Conservation (phyloP, 1,139 yeast genomes). For the Sugiyamaella xylanicola region DNA sequence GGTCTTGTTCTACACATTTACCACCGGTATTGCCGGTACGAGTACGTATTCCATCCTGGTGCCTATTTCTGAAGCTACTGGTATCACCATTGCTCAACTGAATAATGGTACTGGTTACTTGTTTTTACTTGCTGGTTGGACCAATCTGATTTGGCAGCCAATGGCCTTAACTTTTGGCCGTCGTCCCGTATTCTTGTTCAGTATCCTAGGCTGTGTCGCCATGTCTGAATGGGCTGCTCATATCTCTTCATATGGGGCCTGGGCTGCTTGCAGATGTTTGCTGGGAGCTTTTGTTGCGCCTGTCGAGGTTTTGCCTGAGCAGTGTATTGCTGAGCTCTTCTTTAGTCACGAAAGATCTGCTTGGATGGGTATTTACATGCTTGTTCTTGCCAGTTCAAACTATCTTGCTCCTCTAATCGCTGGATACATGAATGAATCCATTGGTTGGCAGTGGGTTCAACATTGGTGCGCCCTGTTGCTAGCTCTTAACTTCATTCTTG, state of each 20-base stretch:
- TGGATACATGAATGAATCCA: conserved; percentile 61
- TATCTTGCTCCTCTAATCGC: conserved; percentile 78
- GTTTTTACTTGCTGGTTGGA: conserved; percentile 52
- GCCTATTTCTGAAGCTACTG: conserved; percentile 47
- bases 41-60: conserved; percentile 51
- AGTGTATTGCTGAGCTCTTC: conserved; percentile 46
- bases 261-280: conserved; percentile 49
- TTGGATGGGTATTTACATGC: conserved; percentile 71
- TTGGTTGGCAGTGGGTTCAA: conserved; percentile 77
- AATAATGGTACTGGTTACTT: conserved; percentile 57
- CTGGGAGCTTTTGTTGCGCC: conserved; percentile 57
- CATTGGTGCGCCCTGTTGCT: conserved; percentile 74
- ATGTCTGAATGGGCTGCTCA: conserved; percentile 42
- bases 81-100: conserved; percentile 47
- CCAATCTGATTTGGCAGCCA: conserved; percentile 54
- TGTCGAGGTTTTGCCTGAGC: conserved; percentile 58
- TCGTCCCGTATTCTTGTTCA: conserved; percentile 52
- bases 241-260: conserved; percentile 33
- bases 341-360: conserved; percentile 79
- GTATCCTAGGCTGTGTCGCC: conserved; percentile 43
- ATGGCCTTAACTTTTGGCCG: conserved; percentile 57
- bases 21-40: conserved; percentile 50
- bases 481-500: conserved; percentile 56
- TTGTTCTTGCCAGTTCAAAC: conserved; percentile 77
- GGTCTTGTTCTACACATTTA: conserved; percentile 48